Conservation (phyloP, 495 filamentous ascomycete genomes). For the Talaromyces thailandensis region DNA sequence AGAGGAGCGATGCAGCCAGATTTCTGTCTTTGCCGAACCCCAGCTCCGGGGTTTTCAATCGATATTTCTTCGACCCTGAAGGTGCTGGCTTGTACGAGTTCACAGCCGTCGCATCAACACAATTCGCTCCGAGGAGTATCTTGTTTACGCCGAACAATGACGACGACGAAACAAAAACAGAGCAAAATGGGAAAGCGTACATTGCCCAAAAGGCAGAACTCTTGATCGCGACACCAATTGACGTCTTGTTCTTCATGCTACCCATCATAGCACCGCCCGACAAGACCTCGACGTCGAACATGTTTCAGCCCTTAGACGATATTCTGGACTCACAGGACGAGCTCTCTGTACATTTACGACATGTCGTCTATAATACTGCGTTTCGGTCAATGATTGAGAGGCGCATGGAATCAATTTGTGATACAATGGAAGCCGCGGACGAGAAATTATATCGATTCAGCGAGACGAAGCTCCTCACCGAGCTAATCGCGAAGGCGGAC, state of each 20-base stretch:
- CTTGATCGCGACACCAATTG: slow-evolving; percentile 73
- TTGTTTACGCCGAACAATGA: slow-evolving; percentile 17
- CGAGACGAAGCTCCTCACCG: slow-evolving; percentile 54
- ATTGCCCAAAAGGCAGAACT: slow-evolving; percentile 57
- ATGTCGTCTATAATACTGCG: slow-evolving; percentile 42
- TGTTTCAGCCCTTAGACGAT: slow-evolving; percentile 75
- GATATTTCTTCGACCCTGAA: slow-evolving; percentile 74
- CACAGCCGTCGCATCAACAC: slow-evolving; percentile 59
- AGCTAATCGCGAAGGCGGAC: slow-evolving; percentile 62
- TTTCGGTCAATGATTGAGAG: slow-evolving; percentile 32
- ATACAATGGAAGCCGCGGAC: slow-evolving; percentile 69
- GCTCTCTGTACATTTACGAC: slow-evolving; percentile 43
- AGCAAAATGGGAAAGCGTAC: slow-evolving; percentile 39
- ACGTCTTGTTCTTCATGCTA: slow-evolving; percentile 76
- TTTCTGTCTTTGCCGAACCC: slow-evolving; percentile 78
- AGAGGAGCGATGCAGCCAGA: slow-evolving; percentile 50
- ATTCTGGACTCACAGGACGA: slow-evolving; percentile 61
- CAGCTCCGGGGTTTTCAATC: slow-evolving; percentile 48
- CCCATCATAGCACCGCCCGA: slow-evolving; percentile 46
- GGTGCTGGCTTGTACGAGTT: slow-evolving; percentile 77
- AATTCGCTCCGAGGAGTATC: slow-evolving; percentile 24
- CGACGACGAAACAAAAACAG: slow-evolving; percentile 6
- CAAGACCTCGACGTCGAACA: slow-evolving; percentile 33
- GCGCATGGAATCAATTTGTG: slow-evolving; percentile 60
- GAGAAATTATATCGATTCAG: slow-evolving; percentile 75